phyloP scores from a whole-genome alignment of 495 filamentous ascomycete genomes.

The Choiromyces venosus region DNA sequence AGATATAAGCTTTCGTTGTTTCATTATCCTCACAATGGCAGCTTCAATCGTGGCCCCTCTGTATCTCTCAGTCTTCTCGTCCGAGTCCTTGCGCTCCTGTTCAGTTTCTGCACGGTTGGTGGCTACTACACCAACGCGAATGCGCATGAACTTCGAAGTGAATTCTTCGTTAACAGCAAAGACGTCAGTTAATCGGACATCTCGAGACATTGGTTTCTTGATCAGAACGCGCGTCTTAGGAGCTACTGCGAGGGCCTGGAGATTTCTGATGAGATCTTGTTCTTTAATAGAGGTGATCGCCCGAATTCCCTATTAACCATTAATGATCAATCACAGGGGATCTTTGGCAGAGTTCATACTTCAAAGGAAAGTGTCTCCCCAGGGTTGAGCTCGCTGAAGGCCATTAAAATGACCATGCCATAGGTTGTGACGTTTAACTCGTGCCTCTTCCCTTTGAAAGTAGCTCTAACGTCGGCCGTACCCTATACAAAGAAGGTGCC shows the following conservation, averaged over 20 bases:
- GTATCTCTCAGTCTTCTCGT: slow-evolving; percentile 77
- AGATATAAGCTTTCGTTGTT: slow-evolving; percentile 77
- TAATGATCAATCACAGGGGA: neutral
- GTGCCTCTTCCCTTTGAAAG: slow-evolving; percentile 63
- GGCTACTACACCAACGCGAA: slow-evolving; percentile 74
- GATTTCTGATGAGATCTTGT: slow-evolving; percentile 69
- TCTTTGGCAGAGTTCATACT: slow-evolving; percentile 4
- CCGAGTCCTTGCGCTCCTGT: slow-evolving; percentile 77
- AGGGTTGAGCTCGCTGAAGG: slow-evolving; percentile 74
- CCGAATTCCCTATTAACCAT: slow-evolving; percentile 62
- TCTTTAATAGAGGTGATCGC: slow-evolving; percentile 73
- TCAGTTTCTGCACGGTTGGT: slow-evolving; percentile 79
- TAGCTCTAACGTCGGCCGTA: slow-evolving; percentile 68
- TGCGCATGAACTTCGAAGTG: slow-evolving; percentile 70
- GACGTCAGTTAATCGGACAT: slow-evolving; percentile 68
- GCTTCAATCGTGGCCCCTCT: slow-evolving; percentile 76
- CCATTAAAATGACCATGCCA: slow-evolving; percentile 78
- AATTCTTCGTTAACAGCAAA: slow-evolving; percentile 86
- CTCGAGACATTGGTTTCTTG: slow-evolving; percentile 79
- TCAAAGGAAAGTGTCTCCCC: slow-evolving; percentile 63
- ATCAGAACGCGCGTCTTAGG: slow-evolving; percentile 74
- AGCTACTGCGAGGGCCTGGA: slow-evolving; percentile 80
- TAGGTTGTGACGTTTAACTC: slow-evolving; percentile 92
- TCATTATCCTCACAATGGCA: slow-evolving; percentile 64
- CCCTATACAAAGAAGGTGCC: slow-evolving; percentile 51